Percentiles rank a stretch among this genome's conserved stretches.
Conservation (phyloP, 257 asterid genomes). For the Solanum microdontum region DNA sequence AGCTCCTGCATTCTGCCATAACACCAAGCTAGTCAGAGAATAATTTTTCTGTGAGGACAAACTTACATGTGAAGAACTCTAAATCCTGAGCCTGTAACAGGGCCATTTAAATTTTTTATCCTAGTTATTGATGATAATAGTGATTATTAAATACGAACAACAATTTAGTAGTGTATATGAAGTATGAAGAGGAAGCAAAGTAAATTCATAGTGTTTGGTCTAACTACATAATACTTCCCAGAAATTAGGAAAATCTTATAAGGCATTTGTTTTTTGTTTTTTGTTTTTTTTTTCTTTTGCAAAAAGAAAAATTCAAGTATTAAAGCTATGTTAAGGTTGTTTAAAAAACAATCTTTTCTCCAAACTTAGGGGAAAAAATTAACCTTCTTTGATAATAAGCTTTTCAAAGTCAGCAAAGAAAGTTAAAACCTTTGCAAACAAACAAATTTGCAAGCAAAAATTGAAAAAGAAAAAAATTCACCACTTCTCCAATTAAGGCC, state of each 20-base stretch:
- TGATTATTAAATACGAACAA: neutral
- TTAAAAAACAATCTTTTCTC: neutral
- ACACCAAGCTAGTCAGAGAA: conserved; percentile 6
- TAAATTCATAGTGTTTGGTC: neutral
- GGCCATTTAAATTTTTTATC: neutral
- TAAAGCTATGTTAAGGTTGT: neutral
- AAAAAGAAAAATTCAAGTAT: neutral
- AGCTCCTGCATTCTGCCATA: conserved; percentile 38
- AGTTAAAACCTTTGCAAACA: neutral
- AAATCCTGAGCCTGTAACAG: neutral
- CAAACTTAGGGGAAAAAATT: neutral
- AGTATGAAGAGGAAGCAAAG: neutral
- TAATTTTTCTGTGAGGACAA: neutral
- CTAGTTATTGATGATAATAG: neutral
- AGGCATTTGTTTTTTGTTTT: neutral
- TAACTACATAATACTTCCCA: neutral
- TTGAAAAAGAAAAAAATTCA: neutral
- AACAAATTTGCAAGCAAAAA: neutral
- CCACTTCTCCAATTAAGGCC: neutral
- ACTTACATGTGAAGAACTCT: neutral
- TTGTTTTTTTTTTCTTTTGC: neutral
- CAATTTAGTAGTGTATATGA: neutral
- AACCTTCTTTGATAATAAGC: neutral
- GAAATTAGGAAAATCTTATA: neutral
- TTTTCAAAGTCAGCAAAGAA: neutral